Conservation (phyloP, 371 early-diverging fungal species). For the Circinella umbellata region DNA sequence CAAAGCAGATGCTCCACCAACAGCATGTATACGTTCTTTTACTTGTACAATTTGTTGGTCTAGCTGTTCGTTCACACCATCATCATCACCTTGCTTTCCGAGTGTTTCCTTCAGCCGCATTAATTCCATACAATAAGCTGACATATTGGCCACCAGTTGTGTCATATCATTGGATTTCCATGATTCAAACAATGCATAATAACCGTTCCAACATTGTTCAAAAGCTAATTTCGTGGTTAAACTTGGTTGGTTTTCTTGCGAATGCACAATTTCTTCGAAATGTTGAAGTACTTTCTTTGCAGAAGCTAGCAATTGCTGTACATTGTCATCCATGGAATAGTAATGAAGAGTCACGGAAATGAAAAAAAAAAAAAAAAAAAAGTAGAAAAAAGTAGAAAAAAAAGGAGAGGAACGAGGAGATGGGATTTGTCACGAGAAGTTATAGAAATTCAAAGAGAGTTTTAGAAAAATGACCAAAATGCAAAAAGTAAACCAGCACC, state of each 20-base stretch:
- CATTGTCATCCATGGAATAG: slow-evolving; percentile 18
- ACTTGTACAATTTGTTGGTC: slow-evolving; percentile 55
- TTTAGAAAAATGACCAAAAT: too few species aligned
- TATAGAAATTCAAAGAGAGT: not conserved
- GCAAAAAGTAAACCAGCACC: too few species aligned
- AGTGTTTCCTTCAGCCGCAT: slow-evolving; percentile 72
- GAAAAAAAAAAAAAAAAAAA: slow-evolving; percentile 17
- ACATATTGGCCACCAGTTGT: slow-evolving; percentile 63
- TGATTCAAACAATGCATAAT: slow-evolving; percentile 64
- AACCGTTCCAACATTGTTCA: slow-evolving; percentile 59
- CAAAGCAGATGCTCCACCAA: slow-evolving; percentile 34
- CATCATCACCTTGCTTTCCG: slow-evolving; percentile 56
- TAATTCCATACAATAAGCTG: slow-evolving; percentile 72
- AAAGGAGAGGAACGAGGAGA: not conserved
- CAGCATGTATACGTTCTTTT: slow-evolving; percentile 31
- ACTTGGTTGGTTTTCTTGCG: slow-evolving; percentile 31
- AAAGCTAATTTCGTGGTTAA: slow-evolving; percentile 40
- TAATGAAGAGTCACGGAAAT: slow-evolving; percentile 4
- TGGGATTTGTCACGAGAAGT: not conserved
- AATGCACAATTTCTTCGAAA: slow-evolving; percentile 62
- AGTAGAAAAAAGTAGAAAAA: too few species aligned
- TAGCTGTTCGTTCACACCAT: slow-evolving; percentile 56
- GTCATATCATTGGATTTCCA: slow-evolving; percentile 76
- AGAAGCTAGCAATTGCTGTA: slow-evolving; percentile 41
- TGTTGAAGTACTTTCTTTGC: slow-evolving; percentile 53